Evolutionary conservation across 768 basidiomycete genomes (phyloP).

Genomic region (Tubosaeta sp.): DNA sequence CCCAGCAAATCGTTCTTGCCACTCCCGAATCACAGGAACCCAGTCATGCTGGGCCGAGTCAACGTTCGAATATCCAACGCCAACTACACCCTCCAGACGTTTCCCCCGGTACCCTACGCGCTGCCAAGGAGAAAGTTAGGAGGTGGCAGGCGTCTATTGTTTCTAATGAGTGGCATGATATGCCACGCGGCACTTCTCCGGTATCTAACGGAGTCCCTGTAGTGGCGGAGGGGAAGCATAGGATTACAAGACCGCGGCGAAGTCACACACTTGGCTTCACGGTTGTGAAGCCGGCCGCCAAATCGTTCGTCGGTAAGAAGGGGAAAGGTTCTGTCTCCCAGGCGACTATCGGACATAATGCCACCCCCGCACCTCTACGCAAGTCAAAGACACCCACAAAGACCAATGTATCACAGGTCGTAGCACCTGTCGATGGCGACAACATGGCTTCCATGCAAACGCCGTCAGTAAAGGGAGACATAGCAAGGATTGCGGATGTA

Average conservation of each 20-base stretch:
- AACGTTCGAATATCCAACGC: neutral
- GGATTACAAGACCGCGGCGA: constrained; percentile 13
- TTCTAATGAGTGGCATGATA: constrained; percentile 14
- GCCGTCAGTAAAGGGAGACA: constrained; percentile 3
- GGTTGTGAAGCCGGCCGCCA: constrained; percentile 38
- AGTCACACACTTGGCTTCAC: constrained; percentile 37
- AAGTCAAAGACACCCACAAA: constrained; percentile 13
- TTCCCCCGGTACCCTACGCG: constrained; percentile 24
- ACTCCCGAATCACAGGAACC: constrained; percentile 6
- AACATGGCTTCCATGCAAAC: neutral
- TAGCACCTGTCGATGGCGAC: constrained; percentile 1
- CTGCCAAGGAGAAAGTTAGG: constrained; percentile 34
- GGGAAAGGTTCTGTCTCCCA: constrained; percentile 6
- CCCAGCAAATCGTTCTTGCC: constrained; percentile 6
- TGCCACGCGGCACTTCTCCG: neutral
- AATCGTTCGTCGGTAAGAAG: constrained; percentile 22
- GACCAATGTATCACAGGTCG: neutral
- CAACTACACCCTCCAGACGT: constrained; percentile 8
- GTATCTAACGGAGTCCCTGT: constrained; percentile 4
- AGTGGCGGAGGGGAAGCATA: constrained; percentile 12
- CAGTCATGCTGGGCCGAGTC: neutral
- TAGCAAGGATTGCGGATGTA: constrained; percentile 31
- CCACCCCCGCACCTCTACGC: constrained; percentile 8
- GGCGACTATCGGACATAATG: constrained; percentile 1
- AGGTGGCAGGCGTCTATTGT: constrained; percentile 33